Base-by-base conservation (phyloP, 345 rosid species). In the Citrus cavaleriei region DNA sequence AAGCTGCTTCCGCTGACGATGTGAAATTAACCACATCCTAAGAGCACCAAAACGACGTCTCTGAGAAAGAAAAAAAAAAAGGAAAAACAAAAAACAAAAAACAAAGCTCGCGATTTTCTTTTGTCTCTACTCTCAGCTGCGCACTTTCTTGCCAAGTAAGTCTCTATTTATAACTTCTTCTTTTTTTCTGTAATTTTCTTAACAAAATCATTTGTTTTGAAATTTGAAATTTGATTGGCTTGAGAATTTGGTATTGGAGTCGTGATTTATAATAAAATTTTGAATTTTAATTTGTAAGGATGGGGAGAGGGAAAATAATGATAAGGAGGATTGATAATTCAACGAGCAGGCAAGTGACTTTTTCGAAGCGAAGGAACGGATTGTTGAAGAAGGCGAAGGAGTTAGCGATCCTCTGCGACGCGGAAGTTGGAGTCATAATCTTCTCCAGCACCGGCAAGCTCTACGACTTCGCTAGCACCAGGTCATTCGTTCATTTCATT, bases 271-370 rank as follows among this genome's bases (percentile, higher is more conserved):
- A 13, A 12, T 46, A 0, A 46, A 46, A 12, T 46, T 46, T 46
- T 46, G 5, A 19, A 25, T 59, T 73, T 51, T 25, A 24, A 5
- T 10, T 10, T 72, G 3, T 10, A 37, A 58, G 51, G 24, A 89
- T 89, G 92, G 92, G 92, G 83, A 87, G 92, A 83, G 92, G 92
- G 46, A 89, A 89, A 81, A 89, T 89, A 74, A 86, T 83, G 81
- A 89, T 89, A 49, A 82, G 90, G 82, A 87, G 92, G 79, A 89
- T 89, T 71, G 92, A 89, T 24, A 85, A 89, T 66, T 84, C 90
- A 74, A 85, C 92, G 60, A 89, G 90, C 82, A 82, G 92, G 82
- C 92, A 89, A 77, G 92, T 89, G 62, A 89, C 91, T 27, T 89
- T 89, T 74, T 89, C 91, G 54, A 89, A 89, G 81, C 51, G 91